These are phyloP conservation scores for Pseudomonodictys pantanalensis DNA, from an alignment of 495 filamentous ascomycete species.

Conservation along the genomic window DNA sequence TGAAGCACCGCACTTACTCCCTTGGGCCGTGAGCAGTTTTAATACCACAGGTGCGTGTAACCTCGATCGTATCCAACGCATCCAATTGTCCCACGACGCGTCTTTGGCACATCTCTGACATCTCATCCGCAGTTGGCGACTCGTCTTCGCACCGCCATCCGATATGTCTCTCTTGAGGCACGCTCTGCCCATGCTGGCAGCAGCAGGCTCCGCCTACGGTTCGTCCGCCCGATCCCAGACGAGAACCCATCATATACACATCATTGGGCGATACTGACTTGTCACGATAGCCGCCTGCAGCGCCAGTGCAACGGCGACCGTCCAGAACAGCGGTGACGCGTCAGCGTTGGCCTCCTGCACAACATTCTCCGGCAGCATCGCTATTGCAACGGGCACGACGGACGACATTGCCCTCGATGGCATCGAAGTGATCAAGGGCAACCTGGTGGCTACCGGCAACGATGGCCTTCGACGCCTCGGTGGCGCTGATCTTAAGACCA, in stretches of 20 bases:
- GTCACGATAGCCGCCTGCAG: constrained; percentile 45
- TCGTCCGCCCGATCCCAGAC: constrained; percentile 39
- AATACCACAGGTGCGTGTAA: constrained; percentile 32
- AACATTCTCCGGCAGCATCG: constrained; percentile 67
- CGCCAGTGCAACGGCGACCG: constrained; percentile 50
- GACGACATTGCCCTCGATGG: constrained; percentile 55
- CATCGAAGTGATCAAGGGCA: constrained; percentile 64
- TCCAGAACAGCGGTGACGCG: constrained; percentile 71
- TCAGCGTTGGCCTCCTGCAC: constrained; percentile 62
- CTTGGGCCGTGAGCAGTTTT: constrained; percentile 26
- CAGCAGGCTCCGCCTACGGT: constrained; percentile 65
- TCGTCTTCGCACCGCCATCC: constrained; percentile 13
- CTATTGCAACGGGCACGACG: constrained; percentile 55
- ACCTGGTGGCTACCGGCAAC: constrained; percentile 60
- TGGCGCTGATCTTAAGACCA: constrained; percentile 49
- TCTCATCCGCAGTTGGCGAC: constrained; percentile 26
- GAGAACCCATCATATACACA: no score
- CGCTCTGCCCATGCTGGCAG: constrained; percentile 70
- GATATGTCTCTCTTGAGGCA: constrained; percentile 77
- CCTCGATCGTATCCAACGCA: no score
- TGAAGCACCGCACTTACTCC: constrained; percentile 17
- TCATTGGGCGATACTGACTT: no score
- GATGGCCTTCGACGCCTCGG: constrained; percentile 54
- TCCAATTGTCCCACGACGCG: constrained; percentile 17
- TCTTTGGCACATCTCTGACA: constrained; percentile 14